These are phyloP conservation scores for Excoecaria cochinchinensis DNA, from an alignment of 345 rosid genomes.

Conservation along the genomic window DNA sequence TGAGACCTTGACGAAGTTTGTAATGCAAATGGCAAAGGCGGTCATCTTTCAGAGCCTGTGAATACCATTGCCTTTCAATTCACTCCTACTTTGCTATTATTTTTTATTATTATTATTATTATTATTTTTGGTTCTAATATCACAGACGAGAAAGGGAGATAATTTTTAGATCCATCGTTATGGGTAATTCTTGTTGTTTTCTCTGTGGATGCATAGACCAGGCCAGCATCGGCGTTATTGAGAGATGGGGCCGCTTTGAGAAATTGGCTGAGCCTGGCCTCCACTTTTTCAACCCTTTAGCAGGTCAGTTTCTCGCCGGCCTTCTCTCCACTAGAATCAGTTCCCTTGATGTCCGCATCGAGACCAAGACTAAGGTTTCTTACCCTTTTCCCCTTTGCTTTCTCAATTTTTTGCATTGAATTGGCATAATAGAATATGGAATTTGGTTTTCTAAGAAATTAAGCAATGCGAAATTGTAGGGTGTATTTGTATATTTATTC, in stretches of 20 bases:
- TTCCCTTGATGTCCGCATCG: constrained; percentile 87
- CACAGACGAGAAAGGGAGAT: neutral
- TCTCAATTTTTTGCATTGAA: neutral
- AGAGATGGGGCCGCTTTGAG: constrained; percentile 95
- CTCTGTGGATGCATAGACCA: constrained; percentile 73
- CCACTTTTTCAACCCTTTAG: constrained; percentile 65
- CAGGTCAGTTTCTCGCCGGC: constrained; percentile 81
- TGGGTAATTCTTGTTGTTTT: constrained; percentile 60
- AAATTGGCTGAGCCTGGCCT: constrained; percentile 80
- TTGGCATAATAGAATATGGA: neutral
- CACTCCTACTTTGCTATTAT: neutral
- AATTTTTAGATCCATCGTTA: constrained; percentile 9
- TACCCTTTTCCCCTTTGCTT: neutral
- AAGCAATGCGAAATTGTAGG: neutral
- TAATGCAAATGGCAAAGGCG: neutral
- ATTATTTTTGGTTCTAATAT: too few species aligned
- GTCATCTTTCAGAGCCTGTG: neutral
- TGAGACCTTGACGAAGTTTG: too few species aligned
- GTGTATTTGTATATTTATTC: neutral
- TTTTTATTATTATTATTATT: too few species aligned
- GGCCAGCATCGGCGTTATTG: constrained; percentile 77
- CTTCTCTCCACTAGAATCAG: constrained; percentile 79
- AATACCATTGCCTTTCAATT: neutral
- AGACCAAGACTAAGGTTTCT: constrained; percentile 87
- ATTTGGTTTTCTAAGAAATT: neutral